Evolutionary conservation across 1,284 basidiomycete genomes (phyloP), one percentile per base, ranked within the genome.

Genomic region (Takashimella koratensis): DNA sequence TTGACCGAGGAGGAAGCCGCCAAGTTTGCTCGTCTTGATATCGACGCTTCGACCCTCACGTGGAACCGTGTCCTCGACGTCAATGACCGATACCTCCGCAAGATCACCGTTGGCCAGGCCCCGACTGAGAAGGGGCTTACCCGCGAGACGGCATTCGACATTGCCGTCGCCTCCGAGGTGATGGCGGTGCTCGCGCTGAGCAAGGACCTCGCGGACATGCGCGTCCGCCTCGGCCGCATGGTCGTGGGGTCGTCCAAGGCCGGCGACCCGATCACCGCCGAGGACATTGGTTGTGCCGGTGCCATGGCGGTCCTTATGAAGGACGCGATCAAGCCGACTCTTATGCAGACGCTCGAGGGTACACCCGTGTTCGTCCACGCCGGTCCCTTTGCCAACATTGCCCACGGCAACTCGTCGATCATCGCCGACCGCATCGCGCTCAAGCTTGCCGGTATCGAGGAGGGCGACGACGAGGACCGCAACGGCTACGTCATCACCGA

Each of bases 281-380:
- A 98, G 74, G 95, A 98, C 75, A 84, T 98, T 57, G 95, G 95
- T 65, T 90, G 90, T 65, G 89, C 92, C 60, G 95, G 95, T 59
- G 95, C 95, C 52, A 84, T 98, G 58, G 90, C 96, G 13, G 95
- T 98, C 47, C 82, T 98, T 57, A 90, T 98, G 87, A 98, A 98
- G 81, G 95, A 98, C 70, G 91, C 96, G 20, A 95, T 98, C 80
- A 98, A 98, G 80, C 95, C 95, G 20, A 98, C 97, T 72, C 77
- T 98, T 62, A 98, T 98, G 95, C 95, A 98, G 78, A 96, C 95
- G 8, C 81, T 98, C 47, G 91, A 98, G 84, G 95, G 95, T 48
- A 98, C 95, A 1, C 95, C 95, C 30, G 96, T 98, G 56, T 98
- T 98, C 71, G 96, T 98, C 5, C 95, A 98, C 76, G 95, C 95